Evolutionary conservation across 2,329 filamentous ascomycete species (phyloP), one percentile per base, ranked within the genome.

Genomic region (Aspergillus unguis): DNA sequence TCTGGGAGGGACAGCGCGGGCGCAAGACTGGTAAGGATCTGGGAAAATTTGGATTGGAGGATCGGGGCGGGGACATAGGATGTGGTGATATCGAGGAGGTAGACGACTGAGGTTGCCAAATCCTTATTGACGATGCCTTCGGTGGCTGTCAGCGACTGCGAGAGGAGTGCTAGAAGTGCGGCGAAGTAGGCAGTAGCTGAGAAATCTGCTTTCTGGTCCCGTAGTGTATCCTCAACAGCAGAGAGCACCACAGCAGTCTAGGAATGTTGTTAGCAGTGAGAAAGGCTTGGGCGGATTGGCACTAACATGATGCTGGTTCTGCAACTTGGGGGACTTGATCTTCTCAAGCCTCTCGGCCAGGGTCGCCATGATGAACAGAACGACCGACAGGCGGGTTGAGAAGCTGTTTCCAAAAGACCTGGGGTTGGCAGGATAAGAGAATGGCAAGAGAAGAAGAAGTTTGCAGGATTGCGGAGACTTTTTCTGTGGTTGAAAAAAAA

Each of bases 101-200:
- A 99, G 62, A 99, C 88, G 59, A 95, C 87, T 2, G 92, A 89
- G 25, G 88, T 85, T 31, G 89, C 87, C 55, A 95, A 78, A 59
- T 95, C 90, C 70, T 89, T 88, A 69, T 92, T 92, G 50, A 88
- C 78, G 50, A 84, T 83, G 47, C 84, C 86, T 52, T 80, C 75
- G 58, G 77, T 72, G 43, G 72, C 79, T 36, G 80, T 83, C 49
- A 88, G 81, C 28, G 90, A 86, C 73, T 95, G 88, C 63, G 85
- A 83, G 3, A 99, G 83, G 3, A 99, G 82, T 35, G 92, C 90
- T 42, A 99, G 81, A 4, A 99, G 84, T n/a, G 94, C 92, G 11
- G 92, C 92, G 68, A 97, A 96, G 75, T 97, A 99, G 56, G 88
- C 90, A 11, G 94, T 96, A 26, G 94, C 83, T 1, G 90, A 92